Percentiles rank a stretch among this genome's conserved stretches.
These are phyloP conservation scores for Allantophomopsis cytisporea DNA, from an alignment of 2,329 filamentous ascomycete species.

Conservation along the genomic window DNA sequence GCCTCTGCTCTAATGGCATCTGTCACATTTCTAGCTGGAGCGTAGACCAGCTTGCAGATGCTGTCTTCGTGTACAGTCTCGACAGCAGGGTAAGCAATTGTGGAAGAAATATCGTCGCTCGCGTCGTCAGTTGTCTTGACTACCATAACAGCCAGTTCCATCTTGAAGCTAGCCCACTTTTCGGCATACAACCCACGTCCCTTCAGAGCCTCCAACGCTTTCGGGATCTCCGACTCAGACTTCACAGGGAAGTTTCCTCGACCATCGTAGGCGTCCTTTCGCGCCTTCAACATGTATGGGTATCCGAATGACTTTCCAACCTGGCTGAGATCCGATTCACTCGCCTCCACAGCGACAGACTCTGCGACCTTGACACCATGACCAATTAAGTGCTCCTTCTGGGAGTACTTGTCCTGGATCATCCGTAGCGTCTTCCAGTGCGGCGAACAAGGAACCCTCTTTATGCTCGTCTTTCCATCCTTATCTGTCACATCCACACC, in stretches of 20 bases:
- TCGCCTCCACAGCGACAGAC: conserved; percentile 41
- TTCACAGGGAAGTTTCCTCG: conserved; percentile 58
- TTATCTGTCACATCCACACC: conserved; percentile 39
- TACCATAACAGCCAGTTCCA: conserved; percentile 90
- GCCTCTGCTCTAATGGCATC: conserved; percentile 47
- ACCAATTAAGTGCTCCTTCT: conserved; percentile 67
- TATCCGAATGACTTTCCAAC: conserved; percentile 57
- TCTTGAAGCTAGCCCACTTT: conserved; percentile 73
- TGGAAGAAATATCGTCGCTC: conserved; percentile 29
- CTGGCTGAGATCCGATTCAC: conserved; percentile 42
- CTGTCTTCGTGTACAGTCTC: conserved; percentile 94
- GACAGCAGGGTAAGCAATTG: conserved; percentile 71
- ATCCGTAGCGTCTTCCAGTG: conserved; percentile 75
- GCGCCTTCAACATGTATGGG: conserved; percentile 85
- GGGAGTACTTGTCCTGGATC: conserved; percentile 87
- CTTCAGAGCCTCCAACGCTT: conserved; percentile 57
- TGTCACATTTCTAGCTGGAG: conserved; percentile 63
- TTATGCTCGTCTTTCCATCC: conserved; percentile 23
- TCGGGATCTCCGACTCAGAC: conserved; percentile 41
- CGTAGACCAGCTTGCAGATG: conserved; percentile 87
- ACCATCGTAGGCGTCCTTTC: conserved; percentile 89
- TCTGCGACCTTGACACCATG: conserved; percentile 61
- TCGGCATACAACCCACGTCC: conserved; percentile 72
- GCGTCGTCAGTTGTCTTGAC: conserved; percentile 66
- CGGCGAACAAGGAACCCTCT: conserved; percentile 55